phyloP scores from a whole-genome alignment of 495 filamentous ascomycete species.

The Durotheca rogersii region DNA sequence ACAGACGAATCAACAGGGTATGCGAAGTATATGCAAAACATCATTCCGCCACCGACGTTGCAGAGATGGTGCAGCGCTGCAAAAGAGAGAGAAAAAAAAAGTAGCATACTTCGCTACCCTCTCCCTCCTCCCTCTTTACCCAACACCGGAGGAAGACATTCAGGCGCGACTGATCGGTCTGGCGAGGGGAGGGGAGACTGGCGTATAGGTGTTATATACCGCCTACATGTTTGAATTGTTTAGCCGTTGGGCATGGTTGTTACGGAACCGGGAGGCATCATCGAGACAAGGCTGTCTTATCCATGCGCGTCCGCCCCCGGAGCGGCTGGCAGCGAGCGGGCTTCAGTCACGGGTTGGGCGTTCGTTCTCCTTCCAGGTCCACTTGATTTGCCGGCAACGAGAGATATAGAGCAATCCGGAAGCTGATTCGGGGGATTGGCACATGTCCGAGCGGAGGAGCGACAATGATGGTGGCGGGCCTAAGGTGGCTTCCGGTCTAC shows the following conservation, averaged over 20 bases:
- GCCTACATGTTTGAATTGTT: constrained; percentile 11
- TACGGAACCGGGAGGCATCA: constrained; percentile 3
- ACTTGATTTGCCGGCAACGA: constrained; percentile 7
- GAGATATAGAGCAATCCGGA: constrained; percentile 13
- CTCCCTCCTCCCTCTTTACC: constrained; percentile 14
- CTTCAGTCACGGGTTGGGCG: background rate
- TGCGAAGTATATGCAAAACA: constrained; percentile 20
- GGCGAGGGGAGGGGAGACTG: constrained; percentile 9
- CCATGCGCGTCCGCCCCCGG: constrained; percentile 5
- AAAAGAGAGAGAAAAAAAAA: no score
- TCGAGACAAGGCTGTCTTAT: constrained; percentile 10
- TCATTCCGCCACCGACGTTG: constrained; percentile 23
- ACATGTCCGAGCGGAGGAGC: constrained; percentile 13
- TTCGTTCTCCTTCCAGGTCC: constrained; percentile 5
- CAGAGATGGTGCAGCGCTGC: constrained; percentile 14
- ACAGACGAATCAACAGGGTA: constrained; percentile 20
- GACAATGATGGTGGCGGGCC: constrained; percentile 10
- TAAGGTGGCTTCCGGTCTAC: constrained; percentile 1
- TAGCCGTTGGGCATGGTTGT: constrained; percentile 15
- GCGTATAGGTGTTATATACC: constrained; percentile 5
- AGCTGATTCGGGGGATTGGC: constrained; percentile 14
- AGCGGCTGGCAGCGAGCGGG: constrained; percentile 1
- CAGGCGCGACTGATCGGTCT: constrained; percentile 9
- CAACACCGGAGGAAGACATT: constrained; percentile 7
- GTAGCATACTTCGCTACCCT: constrained; percentile 14